phyloP scores from a whole-genome alignment of 345 rosid genomes.

The Eucalyptus regnans region DNA sequence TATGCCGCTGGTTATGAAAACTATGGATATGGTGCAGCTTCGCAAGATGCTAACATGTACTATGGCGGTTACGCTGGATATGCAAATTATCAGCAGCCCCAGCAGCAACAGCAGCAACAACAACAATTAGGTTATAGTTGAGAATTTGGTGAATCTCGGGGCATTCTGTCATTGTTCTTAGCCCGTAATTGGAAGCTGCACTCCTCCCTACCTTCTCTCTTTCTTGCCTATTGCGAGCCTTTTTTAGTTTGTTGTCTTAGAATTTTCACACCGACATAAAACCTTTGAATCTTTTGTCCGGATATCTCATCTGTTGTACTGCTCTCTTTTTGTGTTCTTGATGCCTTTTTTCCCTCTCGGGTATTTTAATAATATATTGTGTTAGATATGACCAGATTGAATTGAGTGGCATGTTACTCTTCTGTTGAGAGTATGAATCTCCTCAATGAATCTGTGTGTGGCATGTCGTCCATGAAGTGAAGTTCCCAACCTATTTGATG shows the following conservation, averaged over 20 bases:
- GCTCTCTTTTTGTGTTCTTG: not conserved
- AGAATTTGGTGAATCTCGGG: not conserved
- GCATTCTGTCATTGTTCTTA: not conserved
- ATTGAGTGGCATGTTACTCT: not conserved
- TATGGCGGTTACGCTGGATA: constrained; percentile 78
- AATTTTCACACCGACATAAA: not conserved
- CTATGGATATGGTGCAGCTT: constrained; percentile 56
- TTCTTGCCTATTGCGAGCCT: not conserved
- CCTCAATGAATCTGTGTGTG: not conserved
- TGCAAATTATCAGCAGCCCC: constrained; percentile 59
- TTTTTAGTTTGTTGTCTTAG: not conserved
- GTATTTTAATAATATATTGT: not conserved
- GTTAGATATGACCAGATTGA: not conserved
- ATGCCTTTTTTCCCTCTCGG: not conserved
- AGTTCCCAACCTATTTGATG: not conserved
- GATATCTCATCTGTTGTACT: not conserved
- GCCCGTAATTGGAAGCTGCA: not conserved
- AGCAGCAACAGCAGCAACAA: constrained; percentile 31
- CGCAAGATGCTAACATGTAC: constrained; percentile 80
- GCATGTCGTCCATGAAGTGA: not conserved
- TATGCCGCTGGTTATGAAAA: constrained; percentile 67
- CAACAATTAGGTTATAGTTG: constrained; percentile 66
- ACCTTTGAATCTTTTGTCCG: not conserved
- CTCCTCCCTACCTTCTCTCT: not conserved
- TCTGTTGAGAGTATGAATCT: not conserved